A percentile compares a stretch with the other conserved stretches of the same genome.
These are phyloP conservation scores for Penstemon davidsonii DNA, from an alignment of 257 asterid species.

Conservation along the genomic window DNA sequence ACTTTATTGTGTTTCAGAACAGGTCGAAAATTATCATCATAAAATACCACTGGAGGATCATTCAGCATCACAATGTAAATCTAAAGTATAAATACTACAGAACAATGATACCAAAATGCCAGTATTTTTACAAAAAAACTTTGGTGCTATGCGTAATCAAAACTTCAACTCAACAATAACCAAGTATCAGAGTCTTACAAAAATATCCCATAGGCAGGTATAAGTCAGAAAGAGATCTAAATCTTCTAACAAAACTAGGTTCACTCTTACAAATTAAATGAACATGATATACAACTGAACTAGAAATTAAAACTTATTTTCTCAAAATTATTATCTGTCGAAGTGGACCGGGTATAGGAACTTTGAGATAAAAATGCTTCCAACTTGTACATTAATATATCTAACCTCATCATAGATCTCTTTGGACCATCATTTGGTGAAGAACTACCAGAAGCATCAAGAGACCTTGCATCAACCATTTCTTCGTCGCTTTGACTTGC, in stretches of 20 bases:
- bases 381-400: conserved; percentile 1
- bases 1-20: conserved; percentile 7
- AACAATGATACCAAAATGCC: background rate
- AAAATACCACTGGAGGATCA: background rate
- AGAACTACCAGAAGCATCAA: conserved; percentile 54
- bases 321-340: background rate
- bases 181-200: background rate
- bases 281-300: background rate
- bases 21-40: conserved; percentile 6
- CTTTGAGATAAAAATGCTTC: too few species aligned
- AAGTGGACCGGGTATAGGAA: too few species aligned
- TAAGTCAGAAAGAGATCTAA: conserved; percentile 1
- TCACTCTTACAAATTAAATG: background rate
- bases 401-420: conserved; percentile 61
- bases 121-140: background rate
- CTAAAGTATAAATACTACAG: background rate
- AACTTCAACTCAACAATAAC: background rate
- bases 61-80: background rate
- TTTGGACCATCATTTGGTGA: conserved; percentile 52
- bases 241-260: background rate
- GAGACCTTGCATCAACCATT: conserved; percentile 36
- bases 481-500: conserved; percentile 58
- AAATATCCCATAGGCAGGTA: background rate
- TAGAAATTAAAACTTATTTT: background rate
- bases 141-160: background rate